Evolutionary conservation across 352 stramenopile species (phyloP).

Genomic region (Pythium sukuiense): DNA sequence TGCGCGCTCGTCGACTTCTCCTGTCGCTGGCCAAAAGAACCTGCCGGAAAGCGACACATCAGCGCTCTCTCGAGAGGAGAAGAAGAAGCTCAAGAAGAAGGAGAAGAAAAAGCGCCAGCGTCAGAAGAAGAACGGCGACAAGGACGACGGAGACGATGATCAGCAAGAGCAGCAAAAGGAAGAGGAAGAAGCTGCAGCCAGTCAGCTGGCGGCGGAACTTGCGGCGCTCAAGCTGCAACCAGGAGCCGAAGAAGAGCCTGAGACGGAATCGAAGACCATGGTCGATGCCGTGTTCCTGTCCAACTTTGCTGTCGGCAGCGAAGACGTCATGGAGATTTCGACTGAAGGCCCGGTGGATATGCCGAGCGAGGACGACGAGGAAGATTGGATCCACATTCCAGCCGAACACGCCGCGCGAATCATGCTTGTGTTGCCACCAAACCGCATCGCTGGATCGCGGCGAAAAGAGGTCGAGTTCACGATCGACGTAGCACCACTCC

Average conservation of each 20-base stretch:
- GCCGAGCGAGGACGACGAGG: slow-evolving; percentile 43
- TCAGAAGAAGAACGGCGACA: slow-evolving; percentile 91
- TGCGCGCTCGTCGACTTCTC: neutral
- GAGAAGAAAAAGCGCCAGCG: slow-evolving; percentile 91
- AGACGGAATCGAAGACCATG: slow-evolving; percentile 25
- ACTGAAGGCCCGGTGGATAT: slow-evolving; percentile 6
- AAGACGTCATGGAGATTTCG: neutral
- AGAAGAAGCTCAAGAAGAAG: slow-evolving; percentile 94
- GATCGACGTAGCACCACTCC: slow-evolving; percentile 31
- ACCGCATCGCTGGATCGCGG: slow-evolving; percentile 48
- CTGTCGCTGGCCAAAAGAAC: neutral
- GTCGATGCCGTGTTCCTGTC: slow-evolving; percentile 22
- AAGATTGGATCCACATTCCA: slow-evolving; percentile 67
- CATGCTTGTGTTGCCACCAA: slow-evolving; percentile 64
- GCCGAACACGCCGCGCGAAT: slow-evolving; percentile 70
- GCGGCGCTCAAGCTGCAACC: slow-evolving; percentile 14
- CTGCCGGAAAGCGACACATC: neutral
- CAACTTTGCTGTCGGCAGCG: slow-evolving; percentile 25
- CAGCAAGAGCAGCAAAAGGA: slow-evolving; percentile 17
- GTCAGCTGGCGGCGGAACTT: slow-evolving; percentile 15
- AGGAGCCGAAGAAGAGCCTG: slow-evolving; percentile 20
- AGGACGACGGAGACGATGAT: slow-evolving; percentile 36
- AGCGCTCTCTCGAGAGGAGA: slow-evolving; percentile 81
- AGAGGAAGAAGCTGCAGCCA: slow-evolving; percentile 2
- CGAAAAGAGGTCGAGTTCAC: slow-evolving; percentile 74